A percentile compares a stretch with the other conserved stretches of the same genome.
Conservation (phyloP, 2,329 filamentous ascomycete species). For the Paecilomyces formosus region DNA sequence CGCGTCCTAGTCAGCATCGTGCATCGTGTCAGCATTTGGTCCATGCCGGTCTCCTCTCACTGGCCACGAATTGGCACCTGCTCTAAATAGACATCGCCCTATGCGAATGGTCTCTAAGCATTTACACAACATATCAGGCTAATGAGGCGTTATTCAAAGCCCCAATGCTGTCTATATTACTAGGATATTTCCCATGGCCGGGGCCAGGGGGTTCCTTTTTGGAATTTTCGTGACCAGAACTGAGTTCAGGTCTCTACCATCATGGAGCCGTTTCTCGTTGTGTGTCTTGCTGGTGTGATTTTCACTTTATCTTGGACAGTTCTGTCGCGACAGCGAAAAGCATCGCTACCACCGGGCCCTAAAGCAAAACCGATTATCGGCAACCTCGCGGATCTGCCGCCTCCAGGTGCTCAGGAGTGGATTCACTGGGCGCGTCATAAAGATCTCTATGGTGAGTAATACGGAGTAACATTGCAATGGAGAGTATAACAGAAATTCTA, state of each 20-base stretch:
- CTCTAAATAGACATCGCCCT: background rate
- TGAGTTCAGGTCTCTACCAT: background rate
- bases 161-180: background rate
- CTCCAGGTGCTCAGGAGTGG: constrained; percentile 26
- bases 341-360: constrained; percentile 43
- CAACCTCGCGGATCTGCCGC: constrained; percentile 42
- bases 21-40: background rate
- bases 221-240: background rate
- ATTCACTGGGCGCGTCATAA: constrained; percentile 36
- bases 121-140: background rate
- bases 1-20: background rate
- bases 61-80: background rate
- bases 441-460: constrained; percentile 23
- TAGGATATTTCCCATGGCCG: background rate
- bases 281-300: background rate
- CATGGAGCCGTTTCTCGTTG: background rate
- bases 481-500: background rate
- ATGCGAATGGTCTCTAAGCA: background rate
- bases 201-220: background rate
- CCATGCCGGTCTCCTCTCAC: background rate
- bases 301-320: background rate
- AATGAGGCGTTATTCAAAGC: background rate
- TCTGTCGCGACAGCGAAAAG: background rate
- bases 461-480: background rate
- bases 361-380: constrained; percentile 41